Conservation (phyloP, 1,284 basidiomycete genomes). For the Meripilus lineatus region DNA sequence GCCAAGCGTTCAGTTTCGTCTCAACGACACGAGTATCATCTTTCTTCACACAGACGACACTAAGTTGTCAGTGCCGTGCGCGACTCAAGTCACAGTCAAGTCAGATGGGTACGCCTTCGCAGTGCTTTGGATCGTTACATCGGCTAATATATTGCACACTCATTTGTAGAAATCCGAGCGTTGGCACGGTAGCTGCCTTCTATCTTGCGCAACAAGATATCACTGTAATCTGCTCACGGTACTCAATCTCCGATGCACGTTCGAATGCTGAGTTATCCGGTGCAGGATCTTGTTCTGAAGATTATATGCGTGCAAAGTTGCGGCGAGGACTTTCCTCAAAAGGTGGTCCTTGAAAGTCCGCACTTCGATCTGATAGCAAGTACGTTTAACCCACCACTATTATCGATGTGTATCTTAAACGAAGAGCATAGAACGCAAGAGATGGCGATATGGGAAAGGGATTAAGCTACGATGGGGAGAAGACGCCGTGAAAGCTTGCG, state of each 20-base stretch:
- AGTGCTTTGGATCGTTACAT: background rate
- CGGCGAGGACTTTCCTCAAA: constrained; percentile 12
- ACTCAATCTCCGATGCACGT: background rate
- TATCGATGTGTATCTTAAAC: constrained; percentile 3
- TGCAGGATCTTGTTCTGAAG: constrained; percentile 18
- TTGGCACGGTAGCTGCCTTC: constrained; percentile 17
- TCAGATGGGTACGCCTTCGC: constrained; percentile 12
- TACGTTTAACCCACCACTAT: constrained; percentile 9
- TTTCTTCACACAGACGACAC: constrained; percentile 13
- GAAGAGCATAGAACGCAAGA: constrained; percentile 12
- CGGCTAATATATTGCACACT: background rate
- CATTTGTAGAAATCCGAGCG: constrained; percentile 12
- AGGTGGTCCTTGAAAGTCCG: constrained; percentile 15
- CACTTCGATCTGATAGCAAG: constrained; percentile 17
- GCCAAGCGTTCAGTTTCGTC: no score
- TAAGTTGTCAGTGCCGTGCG: constrained; percentile 2
- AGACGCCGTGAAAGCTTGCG: constrained; percentile 12
- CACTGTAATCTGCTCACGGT: constrained; percentile 14
- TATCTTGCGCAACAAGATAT: constrained; percentile 20
- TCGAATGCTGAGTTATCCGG: background rate
- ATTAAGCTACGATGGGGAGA: constrained; percentile 21
- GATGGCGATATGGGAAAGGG: constrained; percentile 20
- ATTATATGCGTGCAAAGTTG: constrained; percentile 17
- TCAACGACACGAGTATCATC: constrained; percentile 20
- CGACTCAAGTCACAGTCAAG: constrained; percentile 20